Percentiles rank a stretch among this genome's conserved stretches.
These are phyloP conservation scores for Talaromyces marneffei DNA, from an alignment of 2,329 filamentous ascomycete genomes.

Conservation along the genomic window DNA sequence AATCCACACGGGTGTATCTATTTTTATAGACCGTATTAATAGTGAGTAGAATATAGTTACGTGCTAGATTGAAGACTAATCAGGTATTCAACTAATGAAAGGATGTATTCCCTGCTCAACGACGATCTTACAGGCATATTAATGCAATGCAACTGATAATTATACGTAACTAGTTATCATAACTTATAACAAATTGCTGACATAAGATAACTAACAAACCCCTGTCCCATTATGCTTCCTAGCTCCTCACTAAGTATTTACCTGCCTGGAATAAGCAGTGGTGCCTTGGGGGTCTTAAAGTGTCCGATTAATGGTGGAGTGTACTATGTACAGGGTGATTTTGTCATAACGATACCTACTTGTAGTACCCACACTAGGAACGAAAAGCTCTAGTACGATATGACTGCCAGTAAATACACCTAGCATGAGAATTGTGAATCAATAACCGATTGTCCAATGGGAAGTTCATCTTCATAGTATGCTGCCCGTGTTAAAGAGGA, in stretches of 20 bases:
- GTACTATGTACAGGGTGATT: background rate
- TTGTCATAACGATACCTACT: background rate
- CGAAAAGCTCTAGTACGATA: background rate
- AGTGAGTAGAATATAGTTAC: background rate
- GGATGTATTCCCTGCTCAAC: background rate
- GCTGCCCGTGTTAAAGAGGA: background rate
- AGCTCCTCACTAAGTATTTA: background rate
- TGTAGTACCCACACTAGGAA: background rate
- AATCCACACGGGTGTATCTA: background rate
- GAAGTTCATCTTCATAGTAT: background rate
- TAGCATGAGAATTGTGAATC: background rate
- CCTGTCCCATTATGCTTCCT: background rate
- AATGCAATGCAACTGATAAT: background rate
- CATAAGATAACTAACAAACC: background rate
- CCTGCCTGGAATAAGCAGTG: background rate
- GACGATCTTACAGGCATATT: background rate
- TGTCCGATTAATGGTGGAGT: background rate
- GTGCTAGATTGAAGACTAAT: background rate
- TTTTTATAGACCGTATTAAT: background rate
- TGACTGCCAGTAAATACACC: background rate
- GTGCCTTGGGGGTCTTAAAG: background rate
- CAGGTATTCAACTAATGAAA: background rate
- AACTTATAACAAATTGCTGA: background rate
- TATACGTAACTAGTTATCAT: no score
- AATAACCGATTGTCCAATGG: background rate